A percentile compares a stretch with the other conserved stretches of the same genome.
Evolutionary conservation across 176 grass and related monocot genomes (phyloP).

Genomic region (Aegilops sharonensis): DNA sequence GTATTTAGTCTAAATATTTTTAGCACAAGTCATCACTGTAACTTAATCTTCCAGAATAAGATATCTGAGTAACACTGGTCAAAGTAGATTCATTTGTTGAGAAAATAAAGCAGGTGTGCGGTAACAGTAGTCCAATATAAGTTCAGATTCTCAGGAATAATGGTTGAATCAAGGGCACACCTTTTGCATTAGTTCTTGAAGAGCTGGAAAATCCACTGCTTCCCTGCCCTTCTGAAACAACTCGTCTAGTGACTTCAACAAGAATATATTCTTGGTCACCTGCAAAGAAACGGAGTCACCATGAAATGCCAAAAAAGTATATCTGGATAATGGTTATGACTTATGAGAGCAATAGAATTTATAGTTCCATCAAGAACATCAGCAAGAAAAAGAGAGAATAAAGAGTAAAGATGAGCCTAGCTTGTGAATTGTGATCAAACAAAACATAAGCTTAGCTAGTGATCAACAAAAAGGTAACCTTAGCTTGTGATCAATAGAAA

Average conservation of each 20-base stretch:
- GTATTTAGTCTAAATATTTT: constrained; percentile 8
- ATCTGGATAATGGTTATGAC: neutral
- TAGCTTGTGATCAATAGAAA: neutral
- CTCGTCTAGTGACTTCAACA: constrained; percentile 74
- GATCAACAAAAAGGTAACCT: neutral
- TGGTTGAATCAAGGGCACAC: constrained; percentile 34
- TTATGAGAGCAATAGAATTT: neutral
- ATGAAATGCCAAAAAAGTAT: constrained; percentile 8
- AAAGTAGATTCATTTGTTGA: neutral
- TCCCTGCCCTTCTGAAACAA: constrained; percentile 70
- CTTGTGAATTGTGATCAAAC: neutral
- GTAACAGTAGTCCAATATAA: neutral
- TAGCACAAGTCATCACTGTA: neutral
- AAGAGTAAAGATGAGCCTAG: neutral
- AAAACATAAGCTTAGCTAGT: too few species aligned
- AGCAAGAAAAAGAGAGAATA: neutral
- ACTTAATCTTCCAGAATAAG: neutral
- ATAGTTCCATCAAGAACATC: neutral
- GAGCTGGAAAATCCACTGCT: constrained; percentile 57
- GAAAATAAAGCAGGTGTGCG: constrained; percentile 7
- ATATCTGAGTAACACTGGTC: neutral
- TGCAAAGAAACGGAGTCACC: constrained; percentile 32
- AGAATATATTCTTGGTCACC: constrained; percentile 74
- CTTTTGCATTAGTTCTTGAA: constrained; percentile 67
- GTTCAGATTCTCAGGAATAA: constrained; percentile 12